Evolutionary conservation across 495 filamentous ascomycete species (phyloP), one percentile per base, ranked within the genome.

Genomic region (Podospora australis): DNA sequence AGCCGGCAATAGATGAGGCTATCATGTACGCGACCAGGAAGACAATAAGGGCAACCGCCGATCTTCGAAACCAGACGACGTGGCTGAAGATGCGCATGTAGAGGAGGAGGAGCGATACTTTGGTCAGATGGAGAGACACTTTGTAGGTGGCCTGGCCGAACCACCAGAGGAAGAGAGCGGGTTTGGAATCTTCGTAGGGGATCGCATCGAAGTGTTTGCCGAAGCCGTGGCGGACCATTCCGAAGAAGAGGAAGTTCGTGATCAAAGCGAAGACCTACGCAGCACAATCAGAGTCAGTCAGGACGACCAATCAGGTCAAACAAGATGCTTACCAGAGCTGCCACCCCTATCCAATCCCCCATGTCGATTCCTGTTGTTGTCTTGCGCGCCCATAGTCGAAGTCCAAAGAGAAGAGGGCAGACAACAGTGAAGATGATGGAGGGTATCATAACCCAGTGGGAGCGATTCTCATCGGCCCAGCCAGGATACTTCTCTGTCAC

Each of bases 11-110:
- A 54, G 42, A 50, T 32, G 59, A 48, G 22, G 55, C 49, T 3
- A 60, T 32, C 44, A 49, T 56, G 50, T 57, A 62, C 28, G 57
- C 22, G 25, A 48, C 16, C 38, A 64, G 48, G 8, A 62, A 23
- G 41, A 24, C 19, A 35, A 67, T 48, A 1, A 57, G 29, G n/a
- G n/a, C n/a, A 20, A 44, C 16, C 23, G 47, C 56, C 35, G 52
- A 23, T 6, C 44, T 25, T 6, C 44, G 46, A 46, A 65, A 63
- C 24, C 48, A 54, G 25, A 28, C 22, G 46, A 50, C 38, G 16
- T 58, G 51, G 54, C 55, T 43, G 34, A 57, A 65, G 52, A 65
- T 60, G 29, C 62, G 62, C 11, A 58, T 42, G 49, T 65, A 65
- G n/a, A 61, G 59, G 19, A 59, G 39, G 16, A 65, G 44, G 21